Base-by-base conservation (phyloP, 345 rosid genomes). In the Syzygium aqueum region DNA sequence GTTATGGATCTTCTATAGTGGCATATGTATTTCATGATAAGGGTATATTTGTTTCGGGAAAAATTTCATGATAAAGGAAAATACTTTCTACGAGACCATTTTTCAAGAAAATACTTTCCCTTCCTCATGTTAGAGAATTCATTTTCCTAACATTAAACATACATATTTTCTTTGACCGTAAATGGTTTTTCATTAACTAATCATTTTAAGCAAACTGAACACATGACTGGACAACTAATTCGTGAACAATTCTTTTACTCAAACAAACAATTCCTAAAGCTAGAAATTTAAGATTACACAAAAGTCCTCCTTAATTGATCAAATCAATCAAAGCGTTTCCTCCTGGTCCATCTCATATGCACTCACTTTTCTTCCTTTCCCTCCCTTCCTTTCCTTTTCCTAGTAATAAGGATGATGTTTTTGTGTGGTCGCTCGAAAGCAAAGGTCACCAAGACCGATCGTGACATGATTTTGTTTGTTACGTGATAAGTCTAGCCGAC, bases 201-300 rank as follows among this genome's bases (percentile, higher is more conserved):
- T 61, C 2, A 61, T 27, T 27, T n/a, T n/a, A 2, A 52, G 17
- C 17, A 52, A 16, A 52, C 19, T 15, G 4, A 14, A 51, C 53
- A 3, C 16, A 51, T 52, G 53, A 61, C 33, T 0, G 5, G 73
- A 61, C 5, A 61, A 61, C 19, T 61, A 61, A n/a, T 61, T 61
- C 15, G 7, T 4, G 1, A 61, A 61, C n/a, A 3, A 0, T 0
- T n/a, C 2, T 13, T 1, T n/a, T 15, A 14, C 16, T n/a, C 7
- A 61, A 27, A n/a, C n/a, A 14, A 7, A 61, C 33, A n/a, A 0
- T 8, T 2, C 33, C 15, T 0, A 59, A 12, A 27, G 8, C 27
- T 15, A 28, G 22, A 65, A 65, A 73, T 73, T 73, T 49, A 37
- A 37, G 49, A 73, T 19, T 19, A 73, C 80, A 19, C 13, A 19